These are phyloP conservation scores for Stachybotrys echinatus DNA, from an alignment of 2,329 filamentous ascomycete genomes.

Conservation along the genomic window DNA sequence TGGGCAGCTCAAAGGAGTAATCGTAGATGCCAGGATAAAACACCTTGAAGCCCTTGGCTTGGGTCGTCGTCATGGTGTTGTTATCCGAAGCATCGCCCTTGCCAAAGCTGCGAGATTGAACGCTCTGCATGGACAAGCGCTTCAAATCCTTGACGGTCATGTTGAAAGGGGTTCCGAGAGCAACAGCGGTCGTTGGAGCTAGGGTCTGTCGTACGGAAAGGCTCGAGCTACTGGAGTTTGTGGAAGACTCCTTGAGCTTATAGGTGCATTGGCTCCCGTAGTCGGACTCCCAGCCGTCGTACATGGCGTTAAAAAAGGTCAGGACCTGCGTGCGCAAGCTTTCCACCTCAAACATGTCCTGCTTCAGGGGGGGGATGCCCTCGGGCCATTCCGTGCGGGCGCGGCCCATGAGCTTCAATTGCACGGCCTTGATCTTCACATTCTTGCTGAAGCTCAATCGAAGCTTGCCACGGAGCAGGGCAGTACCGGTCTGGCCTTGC, in stretches of 20 bases:
- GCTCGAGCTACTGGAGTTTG: constrained; percentile 29
- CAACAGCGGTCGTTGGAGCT: constrained; percentile 11
- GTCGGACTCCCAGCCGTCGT: constrained; percentile 54
- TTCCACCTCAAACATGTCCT: constrained; percentile 77
- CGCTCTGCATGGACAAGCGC: constrained; percentile 72
- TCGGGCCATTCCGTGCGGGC: constrained; percentile 95
- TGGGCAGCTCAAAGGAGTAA: constrained; percentile 76
- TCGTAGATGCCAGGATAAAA: constrained; percentile 70
- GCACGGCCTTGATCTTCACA: constrained; percentile 88
- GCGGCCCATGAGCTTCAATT: constrained; percentile 77
- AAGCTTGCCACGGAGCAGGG: constrained; percentile 79
- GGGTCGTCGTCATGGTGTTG: constrained; percentile 50
- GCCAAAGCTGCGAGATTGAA: constrained; percentile 78
- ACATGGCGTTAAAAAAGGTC: constrained; percentile 83
- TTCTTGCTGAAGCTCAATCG: constrained; percentile 81
- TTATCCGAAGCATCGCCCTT: constrained; percentile 70
- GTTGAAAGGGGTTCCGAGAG: constrained; percentile 15
- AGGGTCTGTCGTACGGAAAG: constrained; percentile 7
- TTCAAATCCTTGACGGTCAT: constrained; percentile 47
- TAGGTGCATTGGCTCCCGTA: constrained; percentile 60
- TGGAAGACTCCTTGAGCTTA: constrained; percentile 33
- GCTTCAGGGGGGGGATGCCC: constrained; percentile 83
- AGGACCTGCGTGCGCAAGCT: constrained; percentile 82
- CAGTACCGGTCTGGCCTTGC: constrained; percentile 63
- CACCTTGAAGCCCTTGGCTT: constrained; percentile 73